These are phyloP conservation scores for Pseudognaphalium luteoalbum DNA, from an alignment of 129 eudicot genomes.

Conservation along the genomic window DNA sequence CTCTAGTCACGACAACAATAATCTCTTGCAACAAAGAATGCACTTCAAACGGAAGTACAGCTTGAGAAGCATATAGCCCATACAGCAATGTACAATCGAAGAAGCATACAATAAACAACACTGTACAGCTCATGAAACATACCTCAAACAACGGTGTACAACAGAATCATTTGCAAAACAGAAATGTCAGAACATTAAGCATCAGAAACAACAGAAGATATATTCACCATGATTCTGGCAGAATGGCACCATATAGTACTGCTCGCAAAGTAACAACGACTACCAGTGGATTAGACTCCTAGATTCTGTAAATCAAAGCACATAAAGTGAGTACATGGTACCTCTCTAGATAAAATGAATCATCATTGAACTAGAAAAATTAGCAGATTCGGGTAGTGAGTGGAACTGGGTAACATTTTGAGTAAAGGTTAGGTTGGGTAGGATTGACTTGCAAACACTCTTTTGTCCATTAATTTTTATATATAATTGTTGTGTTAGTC, in stretches of 20 bases:
- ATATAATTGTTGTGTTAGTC: too few species aligned
- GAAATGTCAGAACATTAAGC: not conserved
- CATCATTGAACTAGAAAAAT: too few species aligned
- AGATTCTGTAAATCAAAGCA: not conserved
- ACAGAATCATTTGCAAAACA: not conserved
- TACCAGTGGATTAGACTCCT: not conserved
- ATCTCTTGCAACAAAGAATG: not conserved
- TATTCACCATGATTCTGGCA: conserved; percentile 19
- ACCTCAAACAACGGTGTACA: not conserved
- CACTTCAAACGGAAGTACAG: not conserved
- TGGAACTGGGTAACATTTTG: too few species aligned
- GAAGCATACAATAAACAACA: conserved; percentile 6
- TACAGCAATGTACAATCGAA: not conserved
- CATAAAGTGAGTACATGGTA: not conserved
- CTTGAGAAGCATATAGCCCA: not conserved
- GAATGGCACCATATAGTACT: conserved; percentile 1
- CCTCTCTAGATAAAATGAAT: not conserved
- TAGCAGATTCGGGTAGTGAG: too few species aligned
- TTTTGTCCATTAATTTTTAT: too few species aligned
- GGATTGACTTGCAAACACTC: too few species aligned
- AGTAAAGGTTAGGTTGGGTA: too few species aligned
- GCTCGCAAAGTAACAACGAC: not conserved
- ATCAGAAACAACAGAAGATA: conserved; percentile 10
- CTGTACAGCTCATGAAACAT: not conserved
- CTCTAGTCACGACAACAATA: not conserved